These are phyloP conservation scores for Aspergillus sclerotiicarbonarius DNA, from an alignment of 495 filamentous ascomycete species.

Conservation along the genomic window DNA sequence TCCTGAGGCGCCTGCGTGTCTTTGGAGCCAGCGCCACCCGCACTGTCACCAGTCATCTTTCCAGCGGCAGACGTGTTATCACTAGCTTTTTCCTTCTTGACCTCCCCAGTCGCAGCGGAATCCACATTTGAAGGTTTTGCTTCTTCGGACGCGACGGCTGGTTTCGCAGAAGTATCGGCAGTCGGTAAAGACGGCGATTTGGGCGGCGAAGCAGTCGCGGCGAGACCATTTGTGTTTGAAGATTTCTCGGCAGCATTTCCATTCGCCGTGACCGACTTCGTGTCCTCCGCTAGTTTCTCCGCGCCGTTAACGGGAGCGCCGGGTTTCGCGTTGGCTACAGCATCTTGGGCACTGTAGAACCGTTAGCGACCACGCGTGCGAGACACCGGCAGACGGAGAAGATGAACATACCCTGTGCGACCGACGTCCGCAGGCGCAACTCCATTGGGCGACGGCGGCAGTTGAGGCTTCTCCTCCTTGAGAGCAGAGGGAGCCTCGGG, in stretches of 20 bases:
- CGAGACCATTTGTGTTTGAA: slow-evolving; percentile 30
- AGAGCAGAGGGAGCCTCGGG: slow-evolving; percentile 39
- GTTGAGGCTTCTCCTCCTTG: slow-evolving; percentile 49
- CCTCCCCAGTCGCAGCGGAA: slow-evolving; percentile 14
- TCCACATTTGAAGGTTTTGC: slow-evolving; percentile 15
- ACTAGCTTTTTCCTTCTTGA: slow-evolving; percentile 8
- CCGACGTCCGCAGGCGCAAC: slow-evolving; percentile 30
- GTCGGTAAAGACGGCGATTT: slow-evolving; percentile 30
- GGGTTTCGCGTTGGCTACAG: slow-evolving; percentile 22
- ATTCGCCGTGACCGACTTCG: slow-evolving; percentile 27
- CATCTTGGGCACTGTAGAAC: slow-evolving; percentile 17
- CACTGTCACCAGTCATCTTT: slow-evolving; percentile 8
- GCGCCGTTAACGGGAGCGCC: slow-evolving; percentile 17
- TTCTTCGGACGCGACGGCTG: slow-evolving; percentile 18
- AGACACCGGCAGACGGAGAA: neutral
- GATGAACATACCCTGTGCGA: slow-evolving; percentile 30
- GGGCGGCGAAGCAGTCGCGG: slow-evolving; percentile 30
- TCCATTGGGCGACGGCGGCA: slow-evolving; percentile 42
- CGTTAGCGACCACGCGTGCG: slow-evolving; percentile 17
- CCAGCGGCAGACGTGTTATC: slow-evolving; percentile 6
- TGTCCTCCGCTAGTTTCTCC: slow-evolving; percentile 12
- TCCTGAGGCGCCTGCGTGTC: slow-evolving; percentile 19
- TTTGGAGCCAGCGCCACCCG: slow-evolving; percentile 19
- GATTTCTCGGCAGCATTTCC: slow-evolving; percentile 27
- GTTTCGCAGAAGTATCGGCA: slow-evolving; percentile 11